phyloP scores from a whole-genome alignment of 192 early-diverging fungal species.

The Fimicolochytrium jonesii region DNA sequence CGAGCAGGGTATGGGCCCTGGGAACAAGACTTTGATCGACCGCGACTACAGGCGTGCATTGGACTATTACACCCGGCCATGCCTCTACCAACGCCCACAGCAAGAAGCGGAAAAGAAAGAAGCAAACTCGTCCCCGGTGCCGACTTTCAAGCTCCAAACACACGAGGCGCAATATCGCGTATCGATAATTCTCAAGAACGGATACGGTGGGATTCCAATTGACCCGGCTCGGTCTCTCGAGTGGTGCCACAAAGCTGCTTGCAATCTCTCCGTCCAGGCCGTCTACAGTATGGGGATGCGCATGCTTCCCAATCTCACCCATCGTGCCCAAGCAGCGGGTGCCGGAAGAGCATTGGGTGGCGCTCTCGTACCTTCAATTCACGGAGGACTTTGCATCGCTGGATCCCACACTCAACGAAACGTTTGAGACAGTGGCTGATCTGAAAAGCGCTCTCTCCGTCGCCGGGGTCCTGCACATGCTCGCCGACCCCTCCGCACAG shows the following conservation, averaged over 20 bases:
- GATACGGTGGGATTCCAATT: not conserved
- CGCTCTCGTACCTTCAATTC: not conserved
- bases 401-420: no score
- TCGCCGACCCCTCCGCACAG: no score
- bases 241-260: not conserved
- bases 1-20: not conserved
- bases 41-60: not conserved
- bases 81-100: no score
- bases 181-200: constrained; percentile 5
- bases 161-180: not conserved
- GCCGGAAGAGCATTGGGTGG: not conserved
- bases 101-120: no score
- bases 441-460: no score
- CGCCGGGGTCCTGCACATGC: no score
- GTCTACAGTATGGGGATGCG: not conserved
- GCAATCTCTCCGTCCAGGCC: not conserved
- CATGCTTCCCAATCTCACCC: not conserved
- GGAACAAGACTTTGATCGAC: not conserved
- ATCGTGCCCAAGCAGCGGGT: not conserved
- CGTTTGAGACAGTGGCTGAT: no score
- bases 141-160: not conserved
- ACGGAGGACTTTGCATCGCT: no score
- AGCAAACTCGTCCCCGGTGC: not conserved
- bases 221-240: not conserved
- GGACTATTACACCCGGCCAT: not conserved